A percentile compares a stretch with the other conserved stretches of the same genome.
Conservation (phyloP, 2,329 filamentous ascomycete species). For the Bipolaris sorokiniana region DNA sequence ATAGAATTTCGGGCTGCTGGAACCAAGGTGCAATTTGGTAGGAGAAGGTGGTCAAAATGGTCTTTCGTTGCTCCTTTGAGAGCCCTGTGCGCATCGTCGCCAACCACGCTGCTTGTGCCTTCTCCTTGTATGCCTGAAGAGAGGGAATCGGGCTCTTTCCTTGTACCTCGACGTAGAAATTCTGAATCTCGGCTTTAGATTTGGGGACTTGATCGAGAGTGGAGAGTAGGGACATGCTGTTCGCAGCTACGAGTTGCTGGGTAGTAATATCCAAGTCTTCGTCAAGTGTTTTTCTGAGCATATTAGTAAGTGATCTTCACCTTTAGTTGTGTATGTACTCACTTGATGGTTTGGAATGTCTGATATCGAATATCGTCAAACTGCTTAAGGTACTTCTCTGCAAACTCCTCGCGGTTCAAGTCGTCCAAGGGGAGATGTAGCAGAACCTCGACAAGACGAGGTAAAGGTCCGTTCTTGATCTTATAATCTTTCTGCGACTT, state of each 20-base stretch:
- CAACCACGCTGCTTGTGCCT: conserved; percentile 87
- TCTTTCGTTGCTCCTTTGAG: conserved; percentile 77
- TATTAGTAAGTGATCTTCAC: conserved; percentile 2
- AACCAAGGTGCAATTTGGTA: conserved; percentile 88
- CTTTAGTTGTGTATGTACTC: conserved; percentile 47
- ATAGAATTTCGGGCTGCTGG: conserved; percentile 81
- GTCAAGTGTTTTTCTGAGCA: conserved; percentile 32
- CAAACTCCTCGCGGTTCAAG: conserved; percentile 72
- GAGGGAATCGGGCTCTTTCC: conserved; percentile 67
- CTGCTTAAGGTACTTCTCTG: conserved; percentile 76
- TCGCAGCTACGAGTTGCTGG: conserved; percentile 49
- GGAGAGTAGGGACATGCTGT: conserved; percentile 67
- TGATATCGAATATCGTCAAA: conserved; percentile 87
- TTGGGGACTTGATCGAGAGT: conserved; percentile 74
- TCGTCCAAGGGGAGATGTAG: conserved; percentile 64
- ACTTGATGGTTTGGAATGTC: conserved; percentile 77
- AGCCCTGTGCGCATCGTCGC: conserved; percentile 72
- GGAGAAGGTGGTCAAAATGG: conserved; percentile 75
- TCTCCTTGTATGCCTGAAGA: conserved; percentile 73
- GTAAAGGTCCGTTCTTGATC: conserved; percentile 73
- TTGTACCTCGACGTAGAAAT: conserved; percentile 71
- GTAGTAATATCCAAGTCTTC: conserved; percentile 33
- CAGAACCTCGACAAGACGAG: conserved; percentile 67
- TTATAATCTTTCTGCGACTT: conserved; percentile 57
- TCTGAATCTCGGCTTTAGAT: conserved; percentile 68